These are phyloP conservation scores for Stagonosporopsis vannaccii DNA, from an alignment of 2,329 filamentous ascomycete genomes.

Conservation along the genomic window DNA sequence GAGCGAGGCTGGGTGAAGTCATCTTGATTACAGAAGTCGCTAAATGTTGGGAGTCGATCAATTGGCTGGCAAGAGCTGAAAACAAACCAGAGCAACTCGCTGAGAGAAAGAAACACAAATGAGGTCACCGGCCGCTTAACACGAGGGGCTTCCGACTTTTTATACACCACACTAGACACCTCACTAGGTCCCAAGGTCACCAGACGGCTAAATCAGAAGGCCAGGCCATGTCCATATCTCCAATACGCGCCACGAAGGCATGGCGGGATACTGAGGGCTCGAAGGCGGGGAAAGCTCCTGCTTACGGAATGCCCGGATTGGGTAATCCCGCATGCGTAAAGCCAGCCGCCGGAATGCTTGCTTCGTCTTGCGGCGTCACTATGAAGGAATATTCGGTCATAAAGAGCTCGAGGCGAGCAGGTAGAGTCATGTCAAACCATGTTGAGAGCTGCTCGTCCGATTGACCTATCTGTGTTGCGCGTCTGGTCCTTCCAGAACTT, in stretches of 20 bases:
- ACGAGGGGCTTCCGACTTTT: constrained; percentile 5
- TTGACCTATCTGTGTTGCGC: not conserved
- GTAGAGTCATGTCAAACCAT: not conserved
- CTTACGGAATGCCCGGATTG: constrained; percentile 15
- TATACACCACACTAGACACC: not conserved
- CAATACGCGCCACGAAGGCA: constrained; percentile 10
- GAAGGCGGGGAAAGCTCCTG: constrained; percentile 16
- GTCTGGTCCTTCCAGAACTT: not conserved
- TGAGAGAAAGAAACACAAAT: not conserved
- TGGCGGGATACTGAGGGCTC: constrained; percentile 9
- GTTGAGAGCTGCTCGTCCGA: not conserved
- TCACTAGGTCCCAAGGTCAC: constrained; percentile 10
- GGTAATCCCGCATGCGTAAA: constrained; percentile 10
- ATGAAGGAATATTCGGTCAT: not conserved
- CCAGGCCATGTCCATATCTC: constrained; percentile 2
- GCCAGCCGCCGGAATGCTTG: constrained; percentile 9
- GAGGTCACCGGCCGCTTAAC: not conserved
- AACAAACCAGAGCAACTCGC: constrained; percentile 2
- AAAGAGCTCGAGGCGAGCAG: constrained; percentile 6
- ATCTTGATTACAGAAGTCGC: constrained; percentile 12
- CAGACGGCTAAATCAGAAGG: constrained; percentile 6
- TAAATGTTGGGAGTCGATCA: not conserved
- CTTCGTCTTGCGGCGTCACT: constrained; percentile 14
- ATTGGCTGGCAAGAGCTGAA: not conserved
- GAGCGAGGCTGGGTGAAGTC: constrained; percentile 20